A percentile compares a stretch with the other conserved stretches of the same genome.
Conservation (phyloP, 371 early-diverging fungal genomes). For the Amoeboaphelidium protococcarum region DNA sequence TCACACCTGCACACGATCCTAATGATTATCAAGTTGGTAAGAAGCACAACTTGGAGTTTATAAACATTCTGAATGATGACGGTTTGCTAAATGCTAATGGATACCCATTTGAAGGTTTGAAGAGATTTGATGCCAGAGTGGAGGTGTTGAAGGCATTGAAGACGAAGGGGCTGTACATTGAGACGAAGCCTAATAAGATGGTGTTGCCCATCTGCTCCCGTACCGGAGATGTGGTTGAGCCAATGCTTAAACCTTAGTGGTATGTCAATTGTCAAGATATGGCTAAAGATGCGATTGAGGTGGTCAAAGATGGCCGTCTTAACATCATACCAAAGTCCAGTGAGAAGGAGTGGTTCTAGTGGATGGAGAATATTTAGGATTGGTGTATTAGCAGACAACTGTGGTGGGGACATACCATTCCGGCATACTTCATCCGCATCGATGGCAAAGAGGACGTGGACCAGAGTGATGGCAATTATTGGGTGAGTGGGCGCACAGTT, state of each 20-base stretch:
- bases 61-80: conserved; percentile 85
- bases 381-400: conserved; percentile 96
- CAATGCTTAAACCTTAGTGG: conserved; percentile 97
- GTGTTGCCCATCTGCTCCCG: conserved; percentile 70
- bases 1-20: conserved; percentile 98
- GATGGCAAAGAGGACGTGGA: conserved; percentile 26
- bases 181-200: conserved; percentile 74
- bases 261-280: conserved; percentile 84
- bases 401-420: conserved; percentile 99
- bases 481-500: conserved; percentile 67
- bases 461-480: conserved; percentile 27
- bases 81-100: conserved; percentile 76
- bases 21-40: conserved; percentile 96
- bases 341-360: conserved; percentile 83
- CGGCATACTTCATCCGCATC: conserved; percentile 80
- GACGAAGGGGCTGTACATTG: conserved; percentile 61
- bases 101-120: conserved; percentile 52
- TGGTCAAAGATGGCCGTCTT: conserved; percentile 57
- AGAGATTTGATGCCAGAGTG: conserved; percentile 87
- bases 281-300: conserved; percentile 64
- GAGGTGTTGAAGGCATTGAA: conserved; percentile 64
- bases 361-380: conserved; percentile 90
- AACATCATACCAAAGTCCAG: conserved; percentile 69
- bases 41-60: conserved; percentile 72
- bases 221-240: conserved; percentile 93